Evolutionary conservation across 2,329 filamentous ascomycete genomes (phyloP).

Genomic region (Aspergillus glaucus): DNA sequence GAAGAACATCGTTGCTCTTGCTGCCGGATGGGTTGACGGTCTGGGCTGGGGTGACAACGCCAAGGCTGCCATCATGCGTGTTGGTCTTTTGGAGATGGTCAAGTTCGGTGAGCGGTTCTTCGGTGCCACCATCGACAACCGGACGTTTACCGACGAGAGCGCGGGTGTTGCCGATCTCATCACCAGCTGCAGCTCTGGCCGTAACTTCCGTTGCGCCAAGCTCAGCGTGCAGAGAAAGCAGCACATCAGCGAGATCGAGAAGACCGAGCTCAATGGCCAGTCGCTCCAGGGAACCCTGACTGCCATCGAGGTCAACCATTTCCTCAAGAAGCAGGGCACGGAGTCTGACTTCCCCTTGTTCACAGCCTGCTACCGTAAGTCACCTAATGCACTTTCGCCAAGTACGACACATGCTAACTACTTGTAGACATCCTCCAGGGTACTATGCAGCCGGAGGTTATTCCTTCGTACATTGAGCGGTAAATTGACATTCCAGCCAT

Average conservation of each 20-base stretch:
- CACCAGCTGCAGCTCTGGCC: constrained; percentile 83
- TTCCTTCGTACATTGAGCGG: constrained; percentile 61
- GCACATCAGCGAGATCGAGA: constrained; percentile 80
- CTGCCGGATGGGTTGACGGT: constrained; percentile 90
- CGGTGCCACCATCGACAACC: constrained; percentile 67
- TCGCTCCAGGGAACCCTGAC: constrained; percentile 93
- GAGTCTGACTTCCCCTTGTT: constrained; percentile 88
- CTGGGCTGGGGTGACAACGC: constrained; percentile 97
- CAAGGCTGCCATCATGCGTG: constrained; percentile 96
- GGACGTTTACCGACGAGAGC: constrained; percentile 94
- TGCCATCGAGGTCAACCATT: constrained; percentile 82
- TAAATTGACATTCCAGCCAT: constrained; percentile 20
- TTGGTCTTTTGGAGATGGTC: constrained; percentile 93
- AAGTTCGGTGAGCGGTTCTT: constrained; percentile 95
- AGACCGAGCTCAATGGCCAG: constrained; percentile 86
- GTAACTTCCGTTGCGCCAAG: constrained; percentile 92
- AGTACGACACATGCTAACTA: constrained; percentile 9
- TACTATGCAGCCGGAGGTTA: constrained; percentile 69
- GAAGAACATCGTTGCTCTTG: constrained; percentile 94
- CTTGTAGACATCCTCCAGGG: constrained; percentile 64
- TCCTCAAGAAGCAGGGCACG: constrained; percentile 69
- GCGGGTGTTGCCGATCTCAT: constrained; percentile 94
- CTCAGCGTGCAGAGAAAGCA: constrained; percentile 74
- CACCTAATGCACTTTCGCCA: not conserved
- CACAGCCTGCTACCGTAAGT: constrained; percentile 68